Evolutionary conservation across 768 basidiomycete genomes (phyloP).

Genomic region (Coprinopsis sp.): DNA sequence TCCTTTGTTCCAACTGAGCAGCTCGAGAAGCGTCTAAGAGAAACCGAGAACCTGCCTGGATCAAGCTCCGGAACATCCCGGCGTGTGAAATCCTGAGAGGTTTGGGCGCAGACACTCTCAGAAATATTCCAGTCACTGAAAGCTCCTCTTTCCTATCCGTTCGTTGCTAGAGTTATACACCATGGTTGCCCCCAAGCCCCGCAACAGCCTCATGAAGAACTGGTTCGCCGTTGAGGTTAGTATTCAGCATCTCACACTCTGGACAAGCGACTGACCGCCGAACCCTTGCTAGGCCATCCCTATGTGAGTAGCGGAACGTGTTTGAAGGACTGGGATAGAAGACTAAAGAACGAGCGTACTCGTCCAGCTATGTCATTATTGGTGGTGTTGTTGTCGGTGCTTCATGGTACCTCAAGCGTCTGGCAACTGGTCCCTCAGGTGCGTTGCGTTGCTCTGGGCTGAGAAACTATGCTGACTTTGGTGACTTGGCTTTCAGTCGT

Average conservation of each 20-base stretch:
- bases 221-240: conserved; percentile 73
- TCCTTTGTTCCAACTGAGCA: too few species aligned
- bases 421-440: conserved; percentile 58
- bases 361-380: conserved; percentile 44
- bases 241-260: conserved; percentile 11
- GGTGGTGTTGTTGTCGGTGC: conserved; percentile 54
- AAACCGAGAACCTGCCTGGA: background rate
- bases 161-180: conserved; percentile 11
- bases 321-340: background rate
- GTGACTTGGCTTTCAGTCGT: conserved; percentile 31
- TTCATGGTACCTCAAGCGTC: conserved; percentile 60
- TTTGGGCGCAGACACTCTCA: conserved; percentile 9
- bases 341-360: background rate
- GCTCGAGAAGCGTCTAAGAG: too few species aligned
- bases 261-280: conserved; percentile 1
- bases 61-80: conserved; percentile 31
- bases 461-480: conserved; percentile 4
- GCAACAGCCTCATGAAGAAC: conserved; percentile 50
- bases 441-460: conserved; percentile 18
- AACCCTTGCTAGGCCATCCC: conserved; percentile 39
- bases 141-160: conserved; percentile 9
- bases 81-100: conserved; percentile 26
- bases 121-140: conserved; percentile 4
- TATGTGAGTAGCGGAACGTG: conserved; percentile 33
- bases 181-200: conserved; percentile 23